Evolutionary conservation across 1,284 basidiomycete genomes (phyloP).

Genomic region (Leccinum griseonigrum): DNA sequence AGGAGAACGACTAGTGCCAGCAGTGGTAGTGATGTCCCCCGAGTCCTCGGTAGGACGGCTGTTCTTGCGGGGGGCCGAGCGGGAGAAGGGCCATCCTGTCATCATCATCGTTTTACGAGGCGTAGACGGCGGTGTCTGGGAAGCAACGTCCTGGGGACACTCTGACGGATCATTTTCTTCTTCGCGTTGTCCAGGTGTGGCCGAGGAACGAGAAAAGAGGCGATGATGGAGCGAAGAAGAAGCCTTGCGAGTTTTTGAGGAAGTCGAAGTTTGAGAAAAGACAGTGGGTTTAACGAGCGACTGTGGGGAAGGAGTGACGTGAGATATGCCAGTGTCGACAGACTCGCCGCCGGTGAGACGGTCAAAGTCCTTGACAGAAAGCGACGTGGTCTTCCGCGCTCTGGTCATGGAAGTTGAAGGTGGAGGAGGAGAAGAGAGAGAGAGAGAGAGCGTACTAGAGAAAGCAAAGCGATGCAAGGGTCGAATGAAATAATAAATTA

Average conservation of each 20-base stretch:
- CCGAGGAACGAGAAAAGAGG: slow-evolving; percentile 29
- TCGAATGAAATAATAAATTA: slow-evolving; percentile 9
- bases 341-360: slow-evolving; percentile 33
- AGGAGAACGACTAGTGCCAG: slow-evolving; percentile 2
- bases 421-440: slow-evolving; percentile 3
- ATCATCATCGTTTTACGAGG: slow-evolving; percentile 27
- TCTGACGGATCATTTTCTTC: slow-evolving; percentile 7
- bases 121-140: slow-evolving; percentile 1
- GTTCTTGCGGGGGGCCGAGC: slow-evolving; percentile 21
- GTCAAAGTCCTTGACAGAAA: slow-evolving; percentile 34
- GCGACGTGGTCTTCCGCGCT: slow-evolving; percentile 25
- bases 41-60: slow-evolving; percentile 6
- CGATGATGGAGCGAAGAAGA: slow-evolving; percentile 30
- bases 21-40: slow-evolving; percentile 8
- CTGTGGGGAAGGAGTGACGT: slow-evolving; percentile 9
- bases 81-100: slow-evolving; percentile 29
- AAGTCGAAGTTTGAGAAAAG: slow-evolving; percentile 16
- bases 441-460: slow-evolving; percentile 7
- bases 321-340: slow-evolving; percentile 20
- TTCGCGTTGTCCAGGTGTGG: slow-evolving; percentile 7
- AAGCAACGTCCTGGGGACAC: slow-evolving; percentile 12
- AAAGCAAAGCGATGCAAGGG: slow-evolving; percentile 19
- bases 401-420: slow-evolving; percentile 25
- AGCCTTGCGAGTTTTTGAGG: slow-evolving; percentile 16
- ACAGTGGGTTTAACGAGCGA: slow-evolving; percentile 23